Base-by-base conservation (phyloP, 2,329 filamentous ascomycete species). In the Colletotrichum neosansevieriae region DNA sequence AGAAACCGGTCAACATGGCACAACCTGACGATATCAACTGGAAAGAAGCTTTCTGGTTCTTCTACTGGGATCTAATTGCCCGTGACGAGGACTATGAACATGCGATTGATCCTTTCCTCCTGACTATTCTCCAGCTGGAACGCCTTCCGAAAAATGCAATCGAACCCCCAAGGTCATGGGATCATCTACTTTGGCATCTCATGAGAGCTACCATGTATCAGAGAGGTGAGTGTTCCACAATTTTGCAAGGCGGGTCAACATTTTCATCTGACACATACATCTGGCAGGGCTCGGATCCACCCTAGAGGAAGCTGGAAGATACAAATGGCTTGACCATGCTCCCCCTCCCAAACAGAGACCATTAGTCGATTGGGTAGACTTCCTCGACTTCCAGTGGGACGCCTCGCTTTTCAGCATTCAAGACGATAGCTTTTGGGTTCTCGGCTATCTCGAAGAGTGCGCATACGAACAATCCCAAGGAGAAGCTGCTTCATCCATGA, bases 151-250 rank as follows among this genome's bases (percentile, higher is more conserved):
- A 21, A 3, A 32, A 44, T 6, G 15, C 34, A 15, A 19, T 21
- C 40, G n/a, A 44, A 12, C 54, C 32, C 44, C 54, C 54, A 12
- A 58, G 34, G 42, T 58, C 54, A 4, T 58, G 54, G 54, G 17
- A 58, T 17, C 54, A 58, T 44, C 34, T 58, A 10, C 12, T 58
- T 17, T 58, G 54, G 54, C 54, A 58, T 32, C 17, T 58, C 17
- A 58, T 58, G 34, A 34, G 40, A 36, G 34, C 34, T 44, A 40
- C 21, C 32, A n/a, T 58, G 6, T 44, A 44, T 15, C 29, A 58
- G n/a, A 40, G 34, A 58, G 54, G 54, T 36, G 15, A 42, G 54
- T 21, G 9, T 13, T 6, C 3, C 12, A 19, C 11, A n/a, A 6
- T 9, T 0, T 42, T 44, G n/a, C 0, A 29, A 29, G 29, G 29